Base-by-base conservation (phyloP, 2,329 filamentous ascomycete genomes). In the Mycogone perniciosa region DNA sequence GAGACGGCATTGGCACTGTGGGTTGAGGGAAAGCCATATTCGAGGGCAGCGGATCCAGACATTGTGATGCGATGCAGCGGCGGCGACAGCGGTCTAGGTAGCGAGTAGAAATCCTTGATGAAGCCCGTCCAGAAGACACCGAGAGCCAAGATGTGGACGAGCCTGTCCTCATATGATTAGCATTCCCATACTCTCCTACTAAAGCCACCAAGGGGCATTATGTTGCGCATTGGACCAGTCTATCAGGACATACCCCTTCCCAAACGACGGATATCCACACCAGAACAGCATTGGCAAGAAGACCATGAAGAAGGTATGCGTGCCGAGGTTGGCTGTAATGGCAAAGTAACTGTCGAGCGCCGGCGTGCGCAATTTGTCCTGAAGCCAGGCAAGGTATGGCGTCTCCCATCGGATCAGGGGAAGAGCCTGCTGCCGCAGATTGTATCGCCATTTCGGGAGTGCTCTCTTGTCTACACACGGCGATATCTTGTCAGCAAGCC, bases 271-370 rank as follows among this genome's bases (percentile, higher is more conserved):
- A 70, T 91, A 88, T 48, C 92, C 92, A 63, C 89, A 96, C 93
- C 93, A 99, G 74, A 97, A 97, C 60, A 96, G 80, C 57, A 97
- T 89, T 5, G 93, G 93, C 62, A 99, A 74, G 52, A 89, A 86
- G 59, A 96, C 80, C 91, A 97, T 97, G 76, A 96, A 99, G 74
- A 96, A 97, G 0, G 93, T 99, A 71, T 99, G 93, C 1, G 93
- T 99, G 58, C 93, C 89, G 50, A 97, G 80, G 68, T 97, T 99
- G 56, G 93, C 93, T 1, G 91, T 95, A 58, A 95, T 89, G 46
- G 93, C 92, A 70, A 99, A 99, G 74, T 96, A 99, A 56, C 89
- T 89, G 70, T 99, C 93, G 62, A 97, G 84, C 7, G 87, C 80
- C 1, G 89, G 89, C 20, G 88, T 86, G 62, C 92, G 87, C 66